These are phyloP conservation scores for Pyrenula massariospora DNA, from an alignment of 495 filamentous ascomycete species.

Conservation along the genomic window DNA sequence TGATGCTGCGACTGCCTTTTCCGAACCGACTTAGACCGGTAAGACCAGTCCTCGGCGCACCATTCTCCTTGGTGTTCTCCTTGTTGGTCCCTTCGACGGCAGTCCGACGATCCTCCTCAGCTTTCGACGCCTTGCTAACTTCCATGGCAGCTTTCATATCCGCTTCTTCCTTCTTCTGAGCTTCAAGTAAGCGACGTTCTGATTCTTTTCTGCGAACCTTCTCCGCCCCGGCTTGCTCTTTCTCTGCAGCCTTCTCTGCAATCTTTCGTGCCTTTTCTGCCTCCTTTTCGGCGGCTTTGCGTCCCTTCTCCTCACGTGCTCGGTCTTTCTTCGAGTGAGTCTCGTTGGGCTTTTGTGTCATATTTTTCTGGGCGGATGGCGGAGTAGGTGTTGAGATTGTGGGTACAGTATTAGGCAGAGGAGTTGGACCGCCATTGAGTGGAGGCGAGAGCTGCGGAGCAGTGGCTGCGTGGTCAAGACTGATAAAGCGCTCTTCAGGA, in stretches of 20 bases:
- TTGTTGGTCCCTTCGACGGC: constrained; percentile 13
- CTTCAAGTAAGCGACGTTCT: constrained; percentile 36
- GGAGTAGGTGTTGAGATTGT: constrained; percentile 6
- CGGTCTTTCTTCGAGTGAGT: constrained; percentile 32
- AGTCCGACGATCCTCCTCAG: constrained; percentile 34
- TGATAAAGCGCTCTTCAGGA: constrained; percentile 37
- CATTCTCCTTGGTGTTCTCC: constrained; percentile 17
- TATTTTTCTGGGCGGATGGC: constrained; percentile 29
- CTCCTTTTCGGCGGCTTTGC: constrained; percentile 53
- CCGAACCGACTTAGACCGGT: constrained; percentile 39
- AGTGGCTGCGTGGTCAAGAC: constrained; percentile 48
- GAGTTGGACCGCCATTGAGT: constrained; percentile 11
- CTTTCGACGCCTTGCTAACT: constrained; percentile 38
- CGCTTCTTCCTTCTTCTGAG: constrained; percentile 41
- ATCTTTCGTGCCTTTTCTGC: constrained; percentile 53
- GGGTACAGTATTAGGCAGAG: constrained; percentile 1
- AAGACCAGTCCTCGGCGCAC: constrained; percentile 21
- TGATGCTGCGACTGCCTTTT: constrained; percentile 49
- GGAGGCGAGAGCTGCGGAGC: constrained; percentile 37
- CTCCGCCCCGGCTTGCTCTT: constrained; percentile 51
- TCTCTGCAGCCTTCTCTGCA: constrained; percentile 53
- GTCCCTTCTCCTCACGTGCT: constrained; percentile 49
- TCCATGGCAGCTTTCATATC: constrained; percentile 47
- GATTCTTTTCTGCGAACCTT: constrained; percentile 55
- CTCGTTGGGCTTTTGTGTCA: constrained; percentile 9